These are phyloP conservation scores for Elaphomyces granulatus DNA, from an alignment of 495 filamentous ascomycete genomes.

Conservation along the genomic window DNA sequence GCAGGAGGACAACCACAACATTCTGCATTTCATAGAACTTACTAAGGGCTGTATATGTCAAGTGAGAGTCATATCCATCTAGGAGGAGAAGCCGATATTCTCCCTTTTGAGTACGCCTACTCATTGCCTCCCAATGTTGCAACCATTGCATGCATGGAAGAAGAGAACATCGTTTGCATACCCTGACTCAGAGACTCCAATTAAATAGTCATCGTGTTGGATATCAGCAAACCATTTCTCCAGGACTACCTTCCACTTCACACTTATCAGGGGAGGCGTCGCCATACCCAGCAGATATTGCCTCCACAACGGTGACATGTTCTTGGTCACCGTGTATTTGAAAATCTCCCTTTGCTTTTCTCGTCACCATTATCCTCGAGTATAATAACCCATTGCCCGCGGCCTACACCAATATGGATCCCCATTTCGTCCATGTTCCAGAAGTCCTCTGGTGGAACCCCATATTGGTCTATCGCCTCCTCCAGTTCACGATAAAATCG, in stretches of 20 bases:
- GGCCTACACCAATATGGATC: conserved; percentile 11
- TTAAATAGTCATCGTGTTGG: background rate
- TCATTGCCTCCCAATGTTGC: background rate
- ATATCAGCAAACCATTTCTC: background rate
- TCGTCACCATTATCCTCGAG: conserved; percentile 1
- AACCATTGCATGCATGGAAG: background rate
- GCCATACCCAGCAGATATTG: conserved; percentile 3
- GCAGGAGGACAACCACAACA: background rate
- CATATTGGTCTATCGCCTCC: background rate
- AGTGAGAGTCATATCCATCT: background rate
- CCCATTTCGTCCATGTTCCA: conserved; percentile 15
- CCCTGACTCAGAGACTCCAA: background rate
- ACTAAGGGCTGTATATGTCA: conserved; percentile 1
- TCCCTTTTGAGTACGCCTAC: background rate
- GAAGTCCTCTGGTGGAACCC: conserved; percentile 5
- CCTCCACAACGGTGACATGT: conserved; percentile 3
- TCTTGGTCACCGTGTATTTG: conserved; percentile 1
- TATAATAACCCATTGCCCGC: conserved; percentile 14
- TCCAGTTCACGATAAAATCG: background rate
- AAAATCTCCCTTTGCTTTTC: background rate
- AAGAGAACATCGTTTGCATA: background rate
- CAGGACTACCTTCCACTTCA: background rate
- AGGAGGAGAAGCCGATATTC: background rate
- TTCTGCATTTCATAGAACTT: conserved; percentile 1
- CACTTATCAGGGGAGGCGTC: conserved; percentile 6